Percentiles rank a stretch among this genome's conserved stretches.
Conservation (phyloP, 73 alveolate genomes). For the Symbiodinium natans region DNA sequence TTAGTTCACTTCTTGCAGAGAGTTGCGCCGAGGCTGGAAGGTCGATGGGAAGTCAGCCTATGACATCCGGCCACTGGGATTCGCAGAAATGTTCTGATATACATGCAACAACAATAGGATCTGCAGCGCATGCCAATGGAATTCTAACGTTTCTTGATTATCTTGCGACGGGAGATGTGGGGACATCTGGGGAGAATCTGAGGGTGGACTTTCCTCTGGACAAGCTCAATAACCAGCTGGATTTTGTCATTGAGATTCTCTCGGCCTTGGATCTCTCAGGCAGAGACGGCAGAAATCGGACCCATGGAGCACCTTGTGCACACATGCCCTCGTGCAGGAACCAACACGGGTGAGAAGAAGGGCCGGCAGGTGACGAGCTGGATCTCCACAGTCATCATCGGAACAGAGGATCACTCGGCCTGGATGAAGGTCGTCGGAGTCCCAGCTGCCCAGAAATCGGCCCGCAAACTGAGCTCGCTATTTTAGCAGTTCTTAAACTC, state of each 20-base stretch:
- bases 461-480: too few relatives aligned
- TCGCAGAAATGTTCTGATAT: too few relatives aligned
- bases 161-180: too few relatives aligned
- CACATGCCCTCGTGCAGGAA: conserved; percentile 26
- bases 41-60: conserved; percentile 30
- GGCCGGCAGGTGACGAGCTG: conserved; percentile 84
- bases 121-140: too few relatives aligned
- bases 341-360: conserved; percentile 49
- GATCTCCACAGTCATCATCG: conserved; percentile 48
- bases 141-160: too few relatives aligned
- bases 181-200: background rate
- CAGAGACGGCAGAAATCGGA: background rate
- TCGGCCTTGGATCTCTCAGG: conserved; percentile 50
- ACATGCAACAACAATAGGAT: too few relatives aligned
- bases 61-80: conserved; percentile 36
- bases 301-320: background rate
- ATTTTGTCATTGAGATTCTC: conserved; percentile 24
- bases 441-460: too few relatives aligned
- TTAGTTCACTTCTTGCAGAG: background rate
- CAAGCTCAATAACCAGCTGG: conserved; percentile 67
- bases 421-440: conserved; percentile 70
- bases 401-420: conserved; percentile 62
- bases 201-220: conserved; percentile 81
- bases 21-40: conserved; percentile 12
- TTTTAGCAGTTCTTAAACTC: too few relatives aligned